A percentile compares a stretch with the other conserved stretches of the same genome.
These are phyloP conservation scores for Triticum timopheevii DNA, from an alignment of 176 grass and related monocot species.

Conservation along the genomic window DNA sequence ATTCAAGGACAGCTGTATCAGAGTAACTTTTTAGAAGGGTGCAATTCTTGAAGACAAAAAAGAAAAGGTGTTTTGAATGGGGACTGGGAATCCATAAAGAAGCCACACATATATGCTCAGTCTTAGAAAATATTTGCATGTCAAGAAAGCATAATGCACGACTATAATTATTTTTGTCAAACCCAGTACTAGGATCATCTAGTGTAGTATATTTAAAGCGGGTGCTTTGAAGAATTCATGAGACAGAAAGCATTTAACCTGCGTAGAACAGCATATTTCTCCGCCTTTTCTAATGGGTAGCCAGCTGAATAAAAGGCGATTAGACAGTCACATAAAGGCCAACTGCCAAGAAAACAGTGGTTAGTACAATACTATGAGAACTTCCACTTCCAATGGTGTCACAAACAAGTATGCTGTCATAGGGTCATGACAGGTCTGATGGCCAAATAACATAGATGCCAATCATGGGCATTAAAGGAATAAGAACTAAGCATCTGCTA, in stretches of 20 bases:
- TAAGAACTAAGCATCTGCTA: not conserved
- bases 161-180: not conserved
- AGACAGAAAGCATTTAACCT: constrained; percentile 53
- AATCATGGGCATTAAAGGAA: not conserved
- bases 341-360: constrained; percentile 49
- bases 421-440: not conserved
- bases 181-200: not conserved
- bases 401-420: not conserved
- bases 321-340: constrained; percentile 92
- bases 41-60: constrained; percentile 3
- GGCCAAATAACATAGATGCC: not conserved
- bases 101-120: constrained; percentile 17
- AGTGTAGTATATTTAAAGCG: not conserved
- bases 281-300: constrained; percentile 86
- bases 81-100: constrained; percentile 4
- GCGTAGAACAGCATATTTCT: constrained; percentile 72
- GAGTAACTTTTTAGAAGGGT: constrained; percentile 6
- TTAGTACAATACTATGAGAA: constrained; percentile 15
- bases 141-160: not conserved
- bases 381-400: not conserved
- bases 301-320: constrained; percentile 92
- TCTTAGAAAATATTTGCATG: constrained; percentile 19
- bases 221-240: not conserved
- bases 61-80: not conserved
- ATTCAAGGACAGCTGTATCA: not conserved